Conservation (phyloP, 2,329 filamentous ascomycete species). For the Helminthosporium solani region DNA sequence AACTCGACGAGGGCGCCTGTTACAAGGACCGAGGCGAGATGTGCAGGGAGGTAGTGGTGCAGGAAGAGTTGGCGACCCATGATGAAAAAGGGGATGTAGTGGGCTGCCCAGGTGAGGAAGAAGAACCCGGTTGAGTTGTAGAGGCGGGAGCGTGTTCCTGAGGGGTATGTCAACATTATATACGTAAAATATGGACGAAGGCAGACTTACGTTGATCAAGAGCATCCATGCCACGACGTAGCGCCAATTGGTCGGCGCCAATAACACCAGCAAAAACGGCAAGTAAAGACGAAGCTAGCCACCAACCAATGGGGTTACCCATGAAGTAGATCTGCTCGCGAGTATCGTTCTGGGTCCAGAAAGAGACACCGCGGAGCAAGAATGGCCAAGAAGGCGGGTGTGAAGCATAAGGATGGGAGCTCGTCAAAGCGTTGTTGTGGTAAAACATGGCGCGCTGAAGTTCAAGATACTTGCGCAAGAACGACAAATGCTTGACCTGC, state of each 20-base stretch:
- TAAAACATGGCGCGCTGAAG: slow-evolving; percentile 98
- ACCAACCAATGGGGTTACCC: slow-evolving; percentile 96
- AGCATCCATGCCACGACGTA: slow-evolving; percentile 89
- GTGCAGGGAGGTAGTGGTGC: slow-evolving; percentile 94
- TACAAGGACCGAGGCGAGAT: slow-evolving; percentile 86
- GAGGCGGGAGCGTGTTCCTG: slow-evolving; percentile 84
- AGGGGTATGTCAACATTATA: slow-evolving; percentile 31
- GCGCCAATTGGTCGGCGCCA: slow-evolving; percentile 87
- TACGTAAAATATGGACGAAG: background rate
- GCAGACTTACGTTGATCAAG: slow-evolving; percentile 85
- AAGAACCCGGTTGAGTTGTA: slow-evolving; percentile 99
- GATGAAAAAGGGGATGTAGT: slow-evolving; percentile 96
- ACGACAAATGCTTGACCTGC: slow-evolving; percentile 80
- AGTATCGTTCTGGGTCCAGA: slow-evolving; percentile 97
- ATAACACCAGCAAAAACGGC: slow-evolving; percentile 93
- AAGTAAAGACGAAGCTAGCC: slow-evolving; percentile 87
- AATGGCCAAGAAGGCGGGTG: slow-evolving; percentile 98
- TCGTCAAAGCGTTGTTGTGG: slow-evolving; percentile 97
- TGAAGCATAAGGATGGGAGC: slow-evolving; percentile 93
- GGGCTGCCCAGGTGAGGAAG: slow-evolving; percentile 95
- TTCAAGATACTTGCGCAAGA: slow-evolving; percentile 93
- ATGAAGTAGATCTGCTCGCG: slow-evolving; percentile 98
- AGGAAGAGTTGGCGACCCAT: slow-evolving; percentile 98
- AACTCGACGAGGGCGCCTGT: slow-evolving; percentile 92
- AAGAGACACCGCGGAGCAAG: slow-evolving; percentile 92